Conservation (phyloP, 352 stramenopile species). For the Stephanocyclus meneghinianus region DNA sequence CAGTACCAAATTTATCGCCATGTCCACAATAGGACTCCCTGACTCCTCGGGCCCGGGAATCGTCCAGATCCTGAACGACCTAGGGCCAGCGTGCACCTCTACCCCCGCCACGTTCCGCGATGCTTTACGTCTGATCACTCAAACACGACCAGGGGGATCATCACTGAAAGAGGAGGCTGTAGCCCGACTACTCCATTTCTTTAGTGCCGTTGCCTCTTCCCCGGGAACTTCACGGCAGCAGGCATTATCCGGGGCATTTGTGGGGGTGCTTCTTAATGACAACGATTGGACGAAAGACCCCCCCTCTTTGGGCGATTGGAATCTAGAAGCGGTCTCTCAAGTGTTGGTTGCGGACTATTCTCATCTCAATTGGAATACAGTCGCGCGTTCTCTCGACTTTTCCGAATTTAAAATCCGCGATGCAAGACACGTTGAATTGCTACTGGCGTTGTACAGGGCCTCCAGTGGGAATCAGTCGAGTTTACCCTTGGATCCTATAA, state of each 20-base stretch:
- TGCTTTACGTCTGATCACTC: conserved; percentile 60
- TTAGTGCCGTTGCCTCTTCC: conserved; percentile 44
- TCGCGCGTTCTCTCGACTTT: conserved; percentile 77
- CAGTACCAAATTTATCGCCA: not conserved
- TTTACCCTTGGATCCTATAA: conserved; percentile 65
- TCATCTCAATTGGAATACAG: conserved; percentile 63
- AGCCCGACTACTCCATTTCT: conserved; percentile 74
- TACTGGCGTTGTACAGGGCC: conserved; percentile 72
- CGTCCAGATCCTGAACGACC: conserved; percentile 71
- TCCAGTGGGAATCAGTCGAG: conserved; percentile 29
- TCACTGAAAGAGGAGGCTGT: conserved; percentile 52
- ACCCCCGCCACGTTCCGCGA: conserved; percentile 64
- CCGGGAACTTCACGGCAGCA: conserved; percentile 9
- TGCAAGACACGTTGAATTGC: conserved; percentile 59
- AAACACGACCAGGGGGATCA: conserved; percentile 28
- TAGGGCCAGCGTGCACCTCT: conserved; percentile 77
- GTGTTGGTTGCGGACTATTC: conserved; percentile 71
- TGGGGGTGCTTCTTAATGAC: conserved; percentile 64
- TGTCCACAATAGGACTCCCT: not conserved
- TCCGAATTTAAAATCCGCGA: conserved; percentile 74
- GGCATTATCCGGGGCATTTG: conserved; percentile 61
- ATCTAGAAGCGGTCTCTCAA: conserved; percentile 70
- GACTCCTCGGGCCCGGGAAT: conserved; percentile 10
- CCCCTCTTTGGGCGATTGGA: conserved; percentile 57
- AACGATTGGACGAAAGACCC: conserved; percentile 44